Base-by-base conservation (phyloP, 1,139 yeast species). In the Zhuliangozyma parablackwelliae region DNA sequence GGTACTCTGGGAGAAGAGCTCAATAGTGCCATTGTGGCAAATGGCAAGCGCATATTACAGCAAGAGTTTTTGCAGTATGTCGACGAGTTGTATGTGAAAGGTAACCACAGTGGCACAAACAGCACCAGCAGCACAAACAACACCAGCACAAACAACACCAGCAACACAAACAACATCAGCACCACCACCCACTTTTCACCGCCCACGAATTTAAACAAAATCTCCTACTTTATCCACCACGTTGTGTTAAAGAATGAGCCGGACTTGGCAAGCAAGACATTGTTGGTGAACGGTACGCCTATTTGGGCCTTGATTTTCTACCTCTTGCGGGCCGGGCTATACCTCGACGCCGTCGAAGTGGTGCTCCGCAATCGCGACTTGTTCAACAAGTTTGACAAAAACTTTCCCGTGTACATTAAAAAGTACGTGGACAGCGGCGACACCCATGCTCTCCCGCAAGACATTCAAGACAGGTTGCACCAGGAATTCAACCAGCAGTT, bases 271-370 rank as follows among this genome's bases (percentile, higher is more conserved):
- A 58, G 57, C 21, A 61, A 61, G 37, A 69, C 75, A 1, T 54
- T 69, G 36, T 56, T 52, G 40, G 80, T 88, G 21, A 90, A 92
- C 59, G 90, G 90, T 10, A 69, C 78, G 1, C 97, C 97, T 5
- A 76, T 92, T 16, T 92, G 98, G 98, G 96, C 96, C 0, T 65
- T 89, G 36, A 64, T 92, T 6, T 94, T 84, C 55, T 90, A 86
- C 58, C 69, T 92, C 48, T 60, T 92, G 39, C 80, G 98, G 52
- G 80, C 92, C 7, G 98, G 98, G 2, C 76, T 84, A 47, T 65
- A 78, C 44, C 65, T 76, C 30, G 98, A 90, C 46, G 96, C 96
- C 0, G 65, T 84, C 31, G 65, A 63, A 24, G 55, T 69, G 35
- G 63, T 68, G 3, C 41, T 44, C 11, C 43, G 54, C 11, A 65